Evolutionary conservation across 169 alveolate genomes (phyloP).

Genomic region (Ichthyophthirius multifiliis): DNA sequence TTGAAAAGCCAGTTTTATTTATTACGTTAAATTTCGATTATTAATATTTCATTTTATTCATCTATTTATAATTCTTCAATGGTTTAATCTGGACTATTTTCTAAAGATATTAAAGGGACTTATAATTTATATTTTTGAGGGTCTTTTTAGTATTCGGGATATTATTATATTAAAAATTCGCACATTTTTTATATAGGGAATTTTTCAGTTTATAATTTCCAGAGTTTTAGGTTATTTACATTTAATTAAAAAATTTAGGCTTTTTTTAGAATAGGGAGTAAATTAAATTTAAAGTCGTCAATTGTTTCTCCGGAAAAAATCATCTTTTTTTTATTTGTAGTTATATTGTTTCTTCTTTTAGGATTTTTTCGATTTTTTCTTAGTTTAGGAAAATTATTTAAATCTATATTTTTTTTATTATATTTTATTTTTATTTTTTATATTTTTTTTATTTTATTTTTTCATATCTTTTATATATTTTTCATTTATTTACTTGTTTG

Average conservation of each 20-base stretch:
- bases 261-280: too few species aligned
- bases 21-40: too few species aligned
- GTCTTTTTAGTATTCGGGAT: background rate
- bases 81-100: background rate
- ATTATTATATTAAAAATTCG: background rate
- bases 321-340: background rate
- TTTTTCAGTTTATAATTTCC: too few species aligned
- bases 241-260: too few species aligned
- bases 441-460: too few species aligned
- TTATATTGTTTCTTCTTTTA: too few species aligned
- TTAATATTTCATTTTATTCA: background rate
- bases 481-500: background rate
- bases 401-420: background rate
- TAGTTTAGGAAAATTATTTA: too few species aligned
- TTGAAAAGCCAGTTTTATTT: background rate
- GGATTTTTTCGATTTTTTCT: background rate
- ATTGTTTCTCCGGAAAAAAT: background rate
- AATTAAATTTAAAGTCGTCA: too few species aligned
- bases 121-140: background rate
- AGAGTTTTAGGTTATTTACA: too few species aligned
- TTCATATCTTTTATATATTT: background rate
- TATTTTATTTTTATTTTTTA: too few species aligned
- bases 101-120: background rate
- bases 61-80: background rate
- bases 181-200: background rate